Evolutionary conservation across 495 filamentous ascomycete species (phyloP).

Genomic region (Penicillium salamii): DNA sequence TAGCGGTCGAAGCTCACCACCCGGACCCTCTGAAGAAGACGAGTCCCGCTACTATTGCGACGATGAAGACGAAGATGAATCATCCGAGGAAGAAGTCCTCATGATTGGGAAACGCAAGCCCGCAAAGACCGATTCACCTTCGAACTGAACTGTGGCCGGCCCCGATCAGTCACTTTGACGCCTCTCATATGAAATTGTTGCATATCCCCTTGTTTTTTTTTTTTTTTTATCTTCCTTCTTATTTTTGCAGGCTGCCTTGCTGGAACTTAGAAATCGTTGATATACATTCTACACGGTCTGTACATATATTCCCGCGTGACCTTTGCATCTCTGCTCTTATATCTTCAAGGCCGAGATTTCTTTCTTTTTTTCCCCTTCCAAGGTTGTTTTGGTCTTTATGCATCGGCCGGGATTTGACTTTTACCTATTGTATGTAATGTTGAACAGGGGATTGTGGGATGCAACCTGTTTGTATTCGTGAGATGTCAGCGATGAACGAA

Average conservation of each 20-base stretch:
- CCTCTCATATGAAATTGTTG: conserved; percentile 21
- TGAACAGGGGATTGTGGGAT: conserved; percentile 5
- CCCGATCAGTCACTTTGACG: conserved; percentile 11
- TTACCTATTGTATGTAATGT: conserved; percentile 29
- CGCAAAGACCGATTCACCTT: conserved; percentile 13
- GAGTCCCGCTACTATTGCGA: conserved; percentile 44
- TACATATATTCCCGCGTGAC: conserved; percentile 22
- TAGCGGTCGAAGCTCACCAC: conserved; percentile 14
- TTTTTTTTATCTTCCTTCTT: no score
- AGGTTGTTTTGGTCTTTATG: conserved; percentile 6
- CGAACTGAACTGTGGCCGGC: conserved; percentile 6
- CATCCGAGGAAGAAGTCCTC: conserved; percentile 50
- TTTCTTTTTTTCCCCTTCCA: conserved; percentile 10
- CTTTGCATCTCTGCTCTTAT: neutral
- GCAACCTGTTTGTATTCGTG: neutral
- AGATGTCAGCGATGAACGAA: conserved; percentile 1
- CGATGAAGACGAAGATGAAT: conserved; percentile 44
- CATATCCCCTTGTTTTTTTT: conserved; percentile 18
- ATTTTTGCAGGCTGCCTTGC: neutral
- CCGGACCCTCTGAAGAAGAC: conserved; percentile 34
- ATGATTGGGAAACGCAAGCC: conserved; percentile 43
- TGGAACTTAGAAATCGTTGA: conserved; percentile 19
- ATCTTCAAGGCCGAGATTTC: neutral
- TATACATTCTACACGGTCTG: conserved; percentile 28
- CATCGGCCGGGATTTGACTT: conserved; percentile 1